These are phyloP conservation scores for Apiospora koreana DNA, from an alignment of 2,329 filamentous ascomycete species.

Conservation along the genomic window DNA sequence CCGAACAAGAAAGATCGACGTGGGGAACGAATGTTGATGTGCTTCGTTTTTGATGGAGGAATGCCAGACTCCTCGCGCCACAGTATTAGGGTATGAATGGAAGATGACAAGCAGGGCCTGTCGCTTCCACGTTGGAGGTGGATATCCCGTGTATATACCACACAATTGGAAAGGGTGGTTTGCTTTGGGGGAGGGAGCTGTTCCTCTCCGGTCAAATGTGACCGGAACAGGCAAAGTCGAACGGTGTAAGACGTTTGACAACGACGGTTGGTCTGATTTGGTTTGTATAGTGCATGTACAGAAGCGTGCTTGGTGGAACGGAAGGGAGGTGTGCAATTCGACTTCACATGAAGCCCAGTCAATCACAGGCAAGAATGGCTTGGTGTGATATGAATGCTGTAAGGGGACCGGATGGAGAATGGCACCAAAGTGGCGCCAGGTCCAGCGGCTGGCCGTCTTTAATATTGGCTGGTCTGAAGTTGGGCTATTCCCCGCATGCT, in stretches of 20 bases:
- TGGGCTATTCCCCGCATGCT: slow-evolving; percentile 39
- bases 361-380: slow-evolving; percentile 29
- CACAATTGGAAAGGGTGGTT: background rate
- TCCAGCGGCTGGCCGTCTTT: slow-evolving; percentile 42
- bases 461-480: slow-evolving; percentile 54
- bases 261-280: background rate
- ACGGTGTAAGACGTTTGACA: background rate
- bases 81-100: background rate
- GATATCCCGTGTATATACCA: background rate
- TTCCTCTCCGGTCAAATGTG: background rate
- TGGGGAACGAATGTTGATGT: background rate
- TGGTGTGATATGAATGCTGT: slow-evolving; percentile 24
- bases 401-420: slow-evolving; percentile 1
- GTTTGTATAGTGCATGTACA: background rate
- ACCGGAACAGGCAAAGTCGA: background rate
- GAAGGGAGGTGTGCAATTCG: slow-evolving; percentile 19
- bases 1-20: background rate
- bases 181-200: background rate
- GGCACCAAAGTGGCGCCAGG: slow-evolving; percentile 19
- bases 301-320: slow-evolving; percentile 23
- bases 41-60: background rate
- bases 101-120: background rate
- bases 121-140: background rate
- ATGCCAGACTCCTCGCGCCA: slow-evolving; percentile 1
- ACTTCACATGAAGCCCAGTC: slow-evolving; percentile 22